A percentile compares a stretch with the other conserved stretches of the same genome.
These are phyloP conservation scores for Fusarium secorum DNA, from an alignment of 2,329 filamentous ascomycete genomes.

Conservation along the genomic window DNA sequence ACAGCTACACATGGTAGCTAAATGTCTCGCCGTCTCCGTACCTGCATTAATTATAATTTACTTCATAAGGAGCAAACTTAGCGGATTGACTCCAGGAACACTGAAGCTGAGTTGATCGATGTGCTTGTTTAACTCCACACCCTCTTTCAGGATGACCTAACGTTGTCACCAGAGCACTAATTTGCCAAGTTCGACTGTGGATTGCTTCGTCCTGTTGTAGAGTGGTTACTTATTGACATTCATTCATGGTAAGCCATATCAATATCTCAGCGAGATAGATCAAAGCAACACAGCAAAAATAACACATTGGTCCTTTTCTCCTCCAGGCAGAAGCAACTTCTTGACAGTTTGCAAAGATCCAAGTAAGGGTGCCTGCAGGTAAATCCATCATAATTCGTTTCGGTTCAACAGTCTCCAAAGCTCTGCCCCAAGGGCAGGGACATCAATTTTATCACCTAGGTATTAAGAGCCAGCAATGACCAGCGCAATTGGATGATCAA, in stretches of 20 bases:
- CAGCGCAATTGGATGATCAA: background rate
- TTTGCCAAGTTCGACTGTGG: background rate
- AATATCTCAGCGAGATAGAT: background rate
- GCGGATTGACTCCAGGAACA: background rate
- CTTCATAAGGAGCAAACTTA: background rate
- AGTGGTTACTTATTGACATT: background rate
- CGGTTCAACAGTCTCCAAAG: background rate
- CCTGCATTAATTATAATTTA: background rate
- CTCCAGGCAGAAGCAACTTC: background rate
- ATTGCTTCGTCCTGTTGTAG: background rate
- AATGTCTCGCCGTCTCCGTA: constrained; percentile 28
- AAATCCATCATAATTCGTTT: background rate
- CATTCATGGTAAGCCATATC: background rate
- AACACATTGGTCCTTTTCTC: background rate
- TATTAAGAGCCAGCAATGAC: background rate
- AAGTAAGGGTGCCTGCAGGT: background rate
- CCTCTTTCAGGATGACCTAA: constrained; percentile 18
- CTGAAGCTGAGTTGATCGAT: background rate
- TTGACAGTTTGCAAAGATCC: background rate
- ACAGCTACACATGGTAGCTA: constrained; percentile 4
- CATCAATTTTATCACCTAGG: background rate
- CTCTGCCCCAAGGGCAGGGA: background rate
- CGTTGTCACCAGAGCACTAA: background rate
- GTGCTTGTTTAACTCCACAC: background rate
- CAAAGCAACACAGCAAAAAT: background rate